Evolutionary conservation across 768 basidiomycete species (phyloP), one percentile per base, ranked within the genome.

Genomic region (Epithele typhae): DNA sequence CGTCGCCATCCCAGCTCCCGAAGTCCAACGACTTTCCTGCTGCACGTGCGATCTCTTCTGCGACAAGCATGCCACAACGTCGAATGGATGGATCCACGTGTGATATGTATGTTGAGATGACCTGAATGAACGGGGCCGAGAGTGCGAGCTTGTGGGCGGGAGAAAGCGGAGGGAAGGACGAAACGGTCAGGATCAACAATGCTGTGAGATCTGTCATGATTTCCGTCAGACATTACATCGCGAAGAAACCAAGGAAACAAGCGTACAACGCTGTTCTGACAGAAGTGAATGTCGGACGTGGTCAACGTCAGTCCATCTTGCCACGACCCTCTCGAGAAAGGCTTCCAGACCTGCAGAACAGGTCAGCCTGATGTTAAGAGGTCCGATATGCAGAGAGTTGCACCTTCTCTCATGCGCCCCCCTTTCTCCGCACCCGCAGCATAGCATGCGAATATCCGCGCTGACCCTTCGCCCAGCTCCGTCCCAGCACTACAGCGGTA

Each of bases 61-160:
- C 95, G 0, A 80, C 82, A 25, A 97, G 75, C 92, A 99, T 95
- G 3, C 96, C 96, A 55, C 92, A 87, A 21, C 84, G 76, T 3
- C 95, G 83, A 17, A 96, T 76, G 3, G 81, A 73, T 1, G 71
- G 66, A 43, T 95, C 91, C 5, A 82, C 66, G 64, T 95, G 91
- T 1, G 74, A 74, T 37, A 99, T 80, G 59, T 96, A 97, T 5
- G 67, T 64, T 5, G 83, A 78, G 37, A 96, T 73, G 11, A 79
- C 79, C 18, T 70, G 67, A 51, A 97, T 74, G 59, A 97, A 84
- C 1, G 69, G 48, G 4, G 81, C 69, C 11, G 78, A 81, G 24
- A 76, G 63, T 2, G 79, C 73, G 3, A 87, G 63, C 8, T 68
- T 64, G 25, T 65, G 58, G 11, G 68, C 59, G 1, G 68, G 60